Evolutionary conservation across 345 rosid species (phyloP), one percentile per base, ranked within the genome.

Genomic region (Syzygium grande): DNA sequence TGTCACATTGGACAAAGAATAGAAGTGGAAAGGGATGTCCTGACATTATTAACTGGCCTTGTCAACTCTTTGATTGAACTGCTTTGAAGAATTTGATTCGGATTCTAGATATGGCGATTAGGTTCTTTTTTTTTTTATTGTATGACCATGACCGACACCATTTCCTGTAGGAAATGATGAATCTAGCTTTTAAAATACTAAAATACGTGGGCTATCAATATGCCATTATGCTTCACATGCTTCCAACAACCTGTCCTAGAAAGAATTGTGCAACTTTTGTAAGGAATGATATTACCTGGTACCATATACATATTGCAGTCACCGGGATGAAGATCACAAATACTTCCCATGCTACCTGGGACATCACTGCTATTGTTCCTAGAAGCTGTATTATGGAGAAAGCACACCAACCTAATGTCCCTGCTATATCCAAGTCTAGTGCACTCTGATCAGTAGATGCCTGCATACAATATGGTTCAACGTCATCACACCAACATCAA

Each of bases 301-400:
- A 97, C 94, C 98, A 96, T 88, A 97, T 92, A 89, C 99, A 97
- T 87, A 96, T 92, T 85, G 95, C 98, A 53, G 99, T 95, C 65
- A 97, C 98, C n/a, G 98, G 99, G 91, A 97, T 95, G 95, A 97
- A 97, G 92, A 97, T 93, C 87, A 94, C 93, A 88, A 95, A 97
- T 89, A 97, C 99, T 94, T 97, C 91, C 99, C 99, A 97, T 68
- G 99, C 99, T 86, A 94, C 98, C 88, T 97, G 97, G 27, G 99
- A 95, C 98, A 96, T 97, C 43, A 97, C 98, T 27, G 93, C 92
- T 87, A 97, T 93, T 27, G 99, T 95, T 88, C 98, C 99, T 23
- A 96, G 43, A 21, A 97, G 88, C 90, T 95, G 97, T 90, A 96
- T 96, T 87, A 95, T 91, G 9, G 98, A 95, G 93, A 95, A 95